Base-by-base conservation (phyloP, 257 asterid species). In the Penstemon newberryi region DNA sequence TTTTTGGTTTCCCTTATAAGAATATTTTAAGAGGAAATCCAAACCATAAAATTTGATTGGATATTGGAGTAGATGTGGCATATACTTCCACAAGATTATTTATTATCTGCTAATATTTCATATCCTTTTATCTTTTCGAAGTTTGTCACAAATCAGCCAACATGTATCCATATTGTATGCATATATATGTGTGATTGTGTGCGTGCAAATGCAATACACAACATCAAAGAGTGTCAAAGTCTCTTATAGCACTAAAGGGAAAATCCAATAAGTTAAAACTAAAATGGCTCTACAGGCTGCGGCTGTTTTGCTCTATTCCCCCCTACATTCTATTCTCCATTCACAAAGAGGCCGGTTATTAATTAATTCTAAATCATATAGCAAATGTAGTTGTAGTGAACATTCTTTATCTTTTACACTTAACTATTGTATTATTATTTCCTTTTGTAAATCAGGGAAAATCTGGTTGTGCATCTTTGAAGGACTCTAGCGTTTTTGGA, bases 261-360 rank as follows among this genome's bases (percentile, higher is more conserved):
- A 15, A 15, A 15, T 15, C 18, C 18, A 15, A 15, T 15, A 15
- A 15, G 18, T 15, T 15, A 15, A 15, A 8, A 49, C 49, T 66
- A 47, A 64, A 60, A 92, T 92, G 98, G 97, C 97, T 67, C 79
- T 89, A 56, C 98, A 88, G 54, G 74, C 96, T 71, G 86, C 92
- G 18, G 18, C 18, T 15, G 18, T 15, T 15, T 15, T 74, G 74
- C 95, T 67, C 63, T 85, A 36, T 80, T 85, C 61, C 89, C 96
- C 11, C 79, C 95, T 47, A 70, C 86, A 15, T 15, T 15, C 18
- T 15, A 49, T 78, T 85, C 64, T 74, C 88, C 83, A 65, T 84
- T 65, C 83, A 82, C 82, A 90, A 86, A 75, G 95, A 93, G 95
- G 97, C 87, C 18, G 0, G 0, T 15, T 7, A 15, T 15, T 15